phyloP scores from a whole-genome alignment of 768 basidiomycete species.

The Boletus sensibilis region DNA sequence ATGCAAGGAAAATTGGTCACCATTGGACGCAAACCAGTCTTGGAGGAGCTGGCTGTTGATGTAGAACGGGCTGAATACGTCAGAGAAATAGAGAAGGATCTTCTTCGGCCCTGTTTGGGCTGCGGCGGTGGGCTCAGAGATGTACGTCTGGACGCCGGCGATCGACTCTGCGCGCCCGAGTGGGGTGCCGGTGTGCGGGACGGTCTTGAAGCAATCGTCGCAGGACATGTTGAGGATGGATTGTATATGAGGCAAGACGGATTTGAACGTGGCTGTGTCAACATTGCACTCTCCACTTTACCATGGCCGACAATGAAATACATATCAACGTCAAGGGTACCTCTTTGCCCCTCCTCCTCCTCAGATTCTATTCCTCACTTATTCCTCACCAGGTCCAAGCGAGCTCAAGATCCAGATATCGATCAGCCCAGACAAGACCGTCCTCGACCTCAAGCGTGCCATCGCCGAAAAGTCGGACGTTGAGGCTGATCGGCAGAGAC shows the following conservation, averaged over 20 bases:
- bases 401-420: conserved; percentile 91
- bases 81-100: conserved; percentile 57
- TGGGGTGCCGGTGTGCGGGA: conserved; percentile 52
- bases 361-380: not conserved
- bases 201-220: conserved; percentile 52
- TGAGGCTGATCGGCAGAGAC: conserved; percentile 79
- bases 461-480: conserved; percentile 87
- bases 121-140: conserved; percentile 43
- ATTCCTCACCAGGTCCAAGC: conserved; percentile 59
- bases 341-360: not conserved
- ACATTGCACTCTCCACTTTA: conserved; percentile 19
- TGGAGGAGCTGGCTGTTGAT: conserved; percentile 59
- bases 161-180: conserved; percentile 36
- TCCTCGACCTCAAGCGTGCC: conserved; percentile 85
- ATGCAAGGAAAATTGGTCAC: conserved; percentile 30
- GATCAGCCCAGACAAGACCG: conserved; percentile 80
- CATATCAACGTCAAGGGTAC: conserved; percentile 71
- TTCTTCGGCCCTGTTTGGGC: conserved; percentile 31
- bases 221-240: conserved; percentile 38
- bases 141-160: conserved; percentile 49
- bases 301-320: conserved; percentile 60
- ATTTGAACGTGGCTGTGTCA: conserved; percentile 22
- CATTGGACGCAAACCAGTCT: conserved; percentile 62
- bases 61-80: conserved; percentile 60
- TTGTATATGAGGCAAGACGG: too few species aligned